Evolutionary conservation across 345 rosid genomes (phyloP), one percentile per base, ranked within the genome.

Genomic region (Ceriops decandra): DNA sequence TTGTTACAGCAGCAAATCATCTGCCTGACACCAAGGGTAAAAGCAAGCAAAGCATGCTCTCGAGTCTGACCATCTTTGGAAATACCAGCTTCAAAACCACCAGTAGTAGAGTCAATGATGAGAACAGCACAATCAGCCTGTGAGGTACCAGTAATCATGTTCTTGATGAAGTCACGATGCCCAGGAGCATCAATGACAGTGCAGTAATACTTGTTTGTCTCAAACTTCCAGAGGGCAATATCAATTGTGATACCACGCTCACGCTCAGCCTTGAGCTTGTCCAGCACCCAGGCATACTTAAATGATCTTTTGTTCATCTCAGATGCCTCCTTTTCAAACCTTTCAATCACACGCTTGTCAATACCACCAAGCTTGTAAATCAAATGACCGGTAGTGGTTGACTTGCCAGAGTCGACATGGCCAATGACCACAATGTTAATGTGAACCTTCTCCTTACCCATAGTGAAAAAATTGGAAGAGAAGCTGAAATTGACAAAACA

Each of bases 1-100:
- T 88, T 88, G 85, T 88, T 88, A 65, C 90, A 84, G 76, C 93
- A 88, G 76, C 90, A 88, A 49, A 88, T 88, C 93, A 85, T 87
- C 77, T 87, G 89, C 85, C 68, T 87, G 31, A 87, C 87, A 73
- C 91, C 91, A 52, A 87, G 93, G 33, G 90, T 86, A 64, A 88
- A 88, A 13, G 93, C 88, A 30, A 88, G 88, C 53, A 87, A 52
- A 1, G 89, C 86, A 63, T 87, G 92, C 82, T 88, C 88, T 73
- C 91, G 84, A 28, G 95, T 88, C 88, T 88, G 91, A 8, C 95
- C 95, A 72, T 88, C 95, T 82, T 88, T 88, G 46, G 95, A 88
- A 62, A 88, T 88, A 80, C 95, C 95, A 64, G 91, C 95, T 49
- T 88, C 91, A 49, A 89, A 89, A 74, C 91, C 95, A 82, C 91